Percentiles rank a stretch among this genome's conserved stretches.
Evolutionary conservation across 2,329 filamentous ascomycete genomes (phyloP).

Genomic region (Fusarium sp.): DNA sequence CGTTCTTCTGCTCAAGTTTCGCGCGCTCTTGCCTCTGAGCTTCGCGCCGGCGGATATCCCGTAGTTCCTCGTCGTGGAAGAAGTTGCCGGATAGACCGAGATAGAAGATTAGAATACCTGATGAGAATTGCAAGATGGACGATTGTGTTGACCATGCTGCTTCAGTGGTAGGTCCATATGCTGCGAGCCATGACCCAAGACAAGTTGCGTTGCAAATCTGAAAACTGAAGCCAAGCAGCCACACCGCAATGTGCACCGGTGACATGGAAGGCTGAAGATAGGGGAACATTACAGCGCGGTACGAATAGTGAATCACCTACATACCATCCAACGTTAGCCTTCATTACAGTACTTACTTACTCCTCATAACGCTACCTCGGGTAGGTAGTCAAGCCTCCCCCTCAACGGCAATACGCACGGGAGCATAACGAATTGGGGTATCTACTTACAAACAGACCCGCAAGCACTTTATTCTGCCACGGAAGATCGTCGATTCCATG

Average conservation of each 20-base stretch:
- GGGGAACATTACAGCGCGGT: constrained; percentile 86
- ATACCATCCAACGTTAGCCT: background rate
- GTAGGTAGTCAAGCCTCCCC: constrained; percentile 6
- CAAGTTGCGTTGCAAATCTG: constrained; percentile 83
- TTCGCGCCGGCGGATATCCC: constrained; percentile 82
- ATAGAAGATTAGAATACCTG: constrained; percentile 80
- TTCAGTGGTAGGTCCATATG: constrained; percentile 76
- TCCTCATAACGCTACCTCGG: constrained; percentile 12
- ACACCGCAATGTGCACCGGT: constrained; percentile 79
- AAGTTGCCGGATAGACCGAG: constrained; percentile 83
- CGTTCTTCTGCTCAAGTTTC: constrained; percentile 50
- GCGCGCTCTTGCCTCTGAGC: constrained; percentile 61
- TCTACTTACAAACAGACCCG: constrained; percentile 68
- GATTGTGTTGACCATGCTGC: constrained; percentile 57
- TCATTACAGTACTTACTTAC: background rate
- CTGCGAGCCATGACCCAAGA: constrained; percentile 83
- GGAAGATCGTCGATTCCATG: constrained; percentile 70
- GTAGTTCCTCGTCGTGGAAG: constrained; percentile 88
- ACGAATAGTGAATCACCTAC: constrained; percentile 84
- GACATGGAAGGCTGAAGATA: constrained; percentile 92
- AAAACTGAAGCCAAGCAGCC: constrained; percentile 72
- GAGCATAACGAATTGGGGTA: background rate
- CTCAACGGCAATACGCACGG: constrained; percentile 24
- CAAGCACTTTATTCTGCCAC: constrained; percentile 82
- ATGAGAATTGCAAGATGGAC: constrained; percentile 58